Evolutionary conservation across 805 yeast species (phyloP).

Genomic region (Saccharomycopsis fermentans): DNA sequence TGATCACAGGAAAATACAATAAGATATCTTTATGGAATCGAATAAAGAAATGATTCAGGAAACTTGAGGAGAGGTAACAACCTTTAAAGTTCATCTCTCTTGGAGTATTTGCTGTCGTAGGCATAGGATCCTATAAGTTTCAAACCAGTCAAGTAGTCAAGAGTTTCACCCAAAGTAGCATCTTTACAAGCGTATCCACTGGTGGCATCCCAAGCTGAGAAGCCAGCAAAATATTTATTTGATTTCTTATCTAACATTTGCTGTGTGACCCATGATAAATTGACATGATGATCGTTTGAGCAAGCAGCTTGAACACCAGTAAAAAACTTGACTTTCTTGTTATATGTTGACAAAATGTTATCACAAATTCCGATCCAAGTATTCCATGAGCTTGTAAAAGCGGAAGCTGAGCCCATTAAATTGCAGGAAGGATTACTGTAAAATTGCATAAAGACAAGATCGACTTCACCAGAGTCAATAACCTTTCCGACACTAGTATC

Average conservation of each 20-base stretch:
- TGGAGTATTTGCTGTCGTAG: slow-evolving; percentile 3
- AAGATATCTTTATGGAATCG: no score
- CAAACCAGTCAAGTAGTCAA: slow-evolving; percentile 9
- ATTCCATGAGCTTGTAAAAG: slow-evolving; percentile 4
- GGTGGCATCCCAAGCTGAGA: slow-evolving; percentile 14
- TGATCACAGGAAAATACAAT: no score
- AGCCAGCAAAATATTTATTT: slow-evolving; percentile 5
- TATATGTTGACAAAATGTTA: neutral
- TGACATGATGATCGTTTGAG: slow-evolving; percentile 1
- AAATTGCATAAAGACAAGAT: slow-evolving; percentile 54
- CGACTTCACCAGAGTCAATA: slow-evolving; percentile 36
- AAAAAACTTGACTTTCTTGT: slow-evolving; percentile 5
- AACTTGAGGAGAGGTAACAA: neutral
- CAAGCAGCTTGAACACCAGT: slow-evolving; percentile 9
- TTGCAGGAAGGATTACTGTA: slow-evolving; percentile 42
- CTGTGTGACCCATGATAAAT: neutral
- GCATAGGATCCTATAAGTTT: slow-evolving; percentile 8
- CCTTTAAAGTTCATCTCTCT: slow-evolving; percentile 12
- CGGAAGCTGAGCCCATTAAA: neutral
- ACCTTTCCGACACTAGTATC: slow-evolving; percentile 37
- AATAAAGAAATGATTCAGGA: neutral
- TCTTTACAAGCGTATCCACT: slow-evolving; percentile 5
- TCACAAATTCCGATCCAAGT: slow-evolving; percentile 4
- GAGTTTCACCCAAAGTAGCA: neutral
- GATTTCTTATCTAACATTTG: slow-evolving; percentile 3